phyloP scores from a whole-genome alignment of 202 grass and related monocot species.

The Bolboschoenoplectus hybrid region DNA sequence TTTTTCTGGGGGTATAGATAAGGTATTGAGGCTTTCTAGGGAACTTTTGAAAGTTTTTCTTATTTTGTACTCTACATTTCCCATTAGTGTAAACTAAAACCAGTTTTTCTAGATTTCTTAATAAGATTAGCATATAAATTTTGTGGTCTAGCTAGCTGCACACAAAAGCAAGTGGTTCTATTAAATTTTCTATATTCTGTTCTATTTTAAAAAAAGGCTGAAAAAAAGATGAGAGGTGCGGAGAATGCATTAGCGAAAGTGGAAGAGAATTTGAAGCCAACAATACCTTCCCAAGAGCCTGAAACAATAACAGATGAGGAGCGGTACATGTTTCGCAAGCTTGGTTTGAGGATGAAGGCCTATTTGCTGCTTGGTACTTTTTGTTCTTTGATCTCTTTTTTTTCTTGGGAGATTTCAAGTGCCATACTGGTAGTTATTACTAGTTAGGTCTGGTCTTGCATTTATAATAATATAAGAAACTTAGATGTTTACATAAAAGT shows the following conservation, averaged over 20 bases:
- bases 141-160: neutral
- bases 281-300: conserved; percentile 45
- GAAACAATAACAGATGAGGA: conserved; percentile 95
- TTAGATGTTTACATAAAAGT: neutral
- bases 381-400: neutral
- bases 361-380: conserved; percentile 83
- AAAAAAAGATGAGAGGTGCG: conserved; percentile 72
- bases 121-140: conserved; percentile 6
- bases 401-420: conserved; percentile 29
- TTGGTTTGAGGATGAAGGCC: conserved; percentile 93
- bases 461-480: neutral
- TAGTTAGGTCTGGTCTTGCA: neutral
- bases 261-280: conserved; percentile 78
- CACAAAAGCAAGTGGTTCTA: neutral
- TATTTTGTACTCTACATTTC: conserved; percentile 2
- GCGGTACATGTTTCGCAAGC: conserved; percentile 98
- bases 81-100: neutral
- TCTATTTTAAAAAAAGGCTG: conserved; percentile 53
- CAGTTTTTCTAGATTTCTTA: neutral
- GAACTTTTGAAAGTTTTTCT: neutral
- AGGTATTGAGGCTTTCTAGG: neutral
- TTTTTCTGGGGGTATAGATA: neutral
- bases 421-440: conserved; percentile 6
- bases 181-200: conserved; percentile 1
- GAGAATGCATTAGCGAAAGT: conserved; percentile 84